Evolutionary conservation across 768 basidiomycete genomes (phyloP), one percentile per base, ranked within the genome.

Genomic region (Rhodosporidiobolus odoratus): DNA sequence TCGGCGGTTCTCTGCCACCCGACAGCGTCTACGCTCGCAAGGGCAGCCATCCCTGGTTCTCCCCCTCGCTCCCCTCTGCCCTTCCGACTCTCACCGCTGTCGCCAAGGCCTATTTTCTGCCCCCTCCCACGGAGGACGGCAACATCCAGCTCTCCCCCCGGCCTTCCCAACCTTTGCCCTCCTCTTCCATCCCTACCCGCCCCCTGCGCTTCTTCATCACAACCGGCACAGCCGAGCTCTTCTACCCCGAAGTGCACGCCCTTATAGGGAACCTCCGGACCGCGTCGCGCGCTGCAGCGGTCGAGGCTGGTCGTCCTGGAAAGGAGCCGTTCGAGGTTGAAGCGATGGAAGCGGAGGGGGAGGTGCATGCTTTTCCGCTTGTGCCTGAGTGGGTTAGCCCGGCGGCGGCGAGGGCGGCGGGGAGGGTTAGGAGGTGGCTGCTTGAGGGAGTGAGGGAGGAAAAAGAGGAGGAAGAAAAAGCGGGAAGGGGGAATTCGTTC

Each of bases 161-260:
- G 12, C 12, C 23, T 23, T 23, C 23, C 43, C 48, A 13, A 50
- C 34, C 37, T 34, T 9, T 17, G 13, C 34, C 34, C 34, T 4
- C 54, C 54, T 19, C 45, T 58, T 47, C n/a, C 62, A 13, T 41
- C 19, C 35, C 34, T 2, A 12, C 17, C 27, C 38, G 13, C 27
- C 61, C 58, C 16, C 47, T 72, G 27, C 67, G 69, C 9, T 43
- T 73, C 52, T 35, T 76, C 52, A 40, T 76, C 58, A 71, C 62
- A n/a, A 56, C 61, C 19, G 75, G 75, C n/a, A 52, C 45, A 1
- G 43, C 72, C 10, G 75, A 76, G 54, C 62, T 76, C 12, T 76
- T 76, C 67, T 48, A 57, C 34, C 45, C 60, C 27, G 72, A 73
- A 60, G 16, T 64, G 15, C 34, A 50, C 30, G 35, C 19, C 10